phyloP scores from a whole-genome alignment of 352 stramenopile genomes.

The Pilasporangium apinafurcum region DNA sequence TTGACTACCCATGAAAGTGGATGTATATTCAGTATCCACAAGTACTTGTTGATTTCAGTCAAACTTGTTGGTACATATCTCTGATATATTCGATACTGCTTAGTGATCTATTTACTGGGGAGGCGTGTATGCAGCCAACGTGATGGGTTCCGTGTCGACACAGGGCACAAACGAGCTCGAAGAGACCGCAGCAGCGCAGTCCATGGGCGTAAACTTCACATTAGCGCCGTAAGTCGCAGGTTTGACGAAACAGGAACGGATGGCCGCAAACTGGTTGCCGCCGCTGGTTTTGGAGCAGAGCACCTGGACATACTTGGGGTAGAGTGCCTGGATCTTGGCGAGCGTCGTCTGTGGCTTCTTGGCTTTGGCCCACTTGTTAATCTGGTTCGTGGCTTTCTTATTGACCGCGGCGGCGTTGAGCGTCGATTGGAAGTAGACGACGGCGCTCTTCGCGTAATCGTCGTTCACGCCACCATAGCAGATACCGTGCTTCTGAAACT shows the following conservation, averaged over 20 bases:
- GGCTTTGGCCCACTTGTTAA: constrained; percentile 35
- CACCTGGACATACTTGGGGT: constrained; percentile 49
- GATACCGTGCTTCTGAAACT: constrained; percentile 78
- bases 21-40: too few species aligned
- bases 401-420: constrained; percentile 34
- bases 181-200: neutral
- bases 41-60: too few species aligned
- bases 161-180: constrained; percentile 1
- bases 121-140: neutral
- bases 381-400: constrained; percentile 29
- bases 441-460: constrained; percentile 39
- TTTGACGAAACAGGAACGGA: constrained; percentile 61
- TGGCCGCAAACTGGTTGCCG: constrained; percentile 52
- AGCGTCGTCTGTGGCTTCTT: constrained; percentile 17
- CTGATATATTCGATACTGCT: too few species aligned
- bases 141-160: neutral
- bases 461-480: constrained; percentile 44
- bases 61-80: too few species aligned
- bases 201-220: neutral
- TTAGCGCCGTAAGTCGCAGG: constrained; percentile 5
- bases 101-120: neutral
- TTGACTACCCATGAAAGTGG: too few species aligned
- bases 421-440: constrained; percentile 57
- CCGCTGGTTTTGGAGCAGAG: constrained; percentile 48
- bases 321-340: constrained; percentile 35